phyloP scores from a whole-genome alignment of 495 filamentous ascomycete genomes.

The Aspergillus saccharolyticus region DNA sequence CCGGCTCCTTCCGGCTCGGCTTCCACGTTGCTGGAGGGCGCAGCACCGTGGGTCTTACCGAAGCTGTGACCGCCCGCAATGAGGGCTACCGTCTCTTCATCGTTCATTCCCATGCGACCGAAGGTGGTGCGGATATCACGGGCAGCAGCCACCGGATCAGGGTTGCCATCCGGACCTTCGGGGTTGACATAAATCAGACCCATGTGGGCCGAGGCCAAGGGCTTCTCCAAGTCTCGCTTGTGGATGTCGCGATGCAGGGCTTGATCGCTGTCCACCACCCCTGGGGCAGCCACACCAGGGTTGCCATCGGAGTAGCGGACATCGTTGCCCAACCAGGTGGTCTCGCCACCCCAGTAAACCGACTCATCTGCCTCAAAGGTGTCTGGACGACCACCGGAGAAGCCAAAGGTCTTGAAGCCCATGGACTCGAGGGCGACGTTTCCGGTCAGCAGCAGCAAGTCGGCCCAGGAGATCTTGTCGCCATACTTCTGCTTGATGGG shows the following conservation, averaged over 20 bases:
- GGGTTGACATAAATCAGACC: slow-evolving; percentile 75
- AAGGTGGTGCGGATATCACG: slow-evolving; percentile 67
- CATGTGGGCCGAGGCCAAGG: slow-evolving; percentile 63
- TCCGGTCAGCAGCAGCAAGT: slow-evolving; percentile 61
- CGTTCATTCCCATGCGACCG: slow-evolving; percentile 72
- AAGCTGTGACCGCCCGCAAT: slow-evolving; percentile 73
- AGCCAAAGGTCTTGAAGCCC: slow-evolving; percentile 69
- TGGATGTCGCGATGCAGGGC: slow-evolving; percentile 48
- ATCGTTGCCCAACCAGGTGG: slow-evolving; percentile 66
- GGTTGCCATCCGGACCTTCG: slow-evolving; percentile 64
- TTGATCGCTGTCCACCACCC: slow-evolving; percentile 18
- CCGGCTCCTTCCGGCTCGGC: slow-evolving; percentile 57
- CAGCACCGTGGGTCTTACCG: slow-evolving; percentile 72
- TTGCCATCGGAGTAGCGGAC: slow-evolving; percentile 54
- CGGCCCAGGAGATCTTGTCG: slow-evolving; percentile 73
- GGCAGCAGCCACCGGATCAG: slow-evolving; percentile 61
- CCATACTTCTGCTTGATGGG: slow-evolving; percentile 79
- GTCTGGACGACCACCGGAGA: slow-evolving; percentile 63
- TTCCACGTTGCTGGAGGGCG: slow-evolving; percentile 50
- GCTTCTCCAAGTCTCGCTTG: slow-evolving; percentile 56
- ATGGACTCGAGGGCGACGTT: slow-evolving; percentile 72
- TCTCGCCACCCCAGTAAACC: slow-evolving; percentile 70
- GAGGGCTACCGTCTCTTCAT: slow-evolving; percentile 69
- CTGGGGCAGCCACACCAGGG: slow-evolving; percentile 25
- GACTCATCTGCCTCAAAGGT: slow-evolving; percentile 67